Percentiles rank a stretch among this genome's conserved stretches.
Conservation (phyloP, 2,329 filamentous ascomycete species). For the Claviceps pazoutovae region DNA sequence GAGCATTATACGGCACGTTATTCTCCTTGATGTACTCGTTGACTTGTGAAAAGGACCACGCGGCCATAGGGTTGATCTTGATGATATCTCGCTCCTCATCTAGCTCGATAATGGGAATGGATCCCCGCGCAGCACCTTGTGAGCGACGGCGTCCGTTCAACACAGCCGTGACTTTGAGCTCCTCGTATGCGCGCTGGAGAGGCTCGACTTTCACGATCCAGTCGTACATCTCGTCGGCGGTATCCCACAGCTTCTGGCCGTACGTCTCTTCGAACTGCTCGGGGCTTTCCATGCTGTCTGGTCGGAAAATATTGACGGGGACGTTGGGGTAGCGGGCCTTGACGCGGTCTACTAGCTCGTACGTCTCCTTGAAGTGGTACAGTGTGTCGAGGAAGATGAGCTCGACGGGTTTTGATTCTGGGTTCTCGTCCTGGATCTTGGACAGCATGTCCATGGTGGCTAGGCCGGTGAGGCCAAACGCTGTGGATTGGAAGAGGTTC, state of each 20-base stretch:
- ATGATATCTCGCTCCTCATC: slow-evolving; percentile 77
- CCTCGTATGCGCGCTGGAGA: slow-evolving; percentile 76
- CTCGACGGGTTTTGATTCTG: slow-evolving; percentile 45
- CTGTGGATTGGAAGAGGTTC: slow-evolving; percentile 74
- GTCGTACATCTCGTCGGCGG: slow-evolving; percentile 81
- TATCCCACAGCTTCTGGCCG: slow-evolving; percentile 73
- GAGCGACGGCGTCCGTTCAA: slow-evolving; percentile 83
- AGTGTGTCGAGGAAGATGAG: slow-evolving; percentile 74
- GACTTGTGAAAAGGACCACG: slow-evolving; percentile 87
- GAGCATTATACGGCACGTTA: slow-evolving; percentile 82
- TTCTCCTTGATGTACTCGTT: slow-evolving; percentile 75
- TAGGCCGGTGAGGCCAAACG: slow-evolving; percentile 68
- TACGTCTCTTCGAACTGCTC: slow-evolving; percentile 72
- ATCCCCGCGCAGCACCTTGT: slow-evolving; percentile 83
- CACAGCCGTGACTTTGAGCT: slow-evolving; percentile 78
- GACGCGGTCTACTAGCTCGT: slow-evolving; percentile 60
- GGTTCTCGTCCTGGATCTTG: slow-evolving; percentile 51
- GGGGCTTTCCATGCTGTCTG: slow-evolving; percentile 56
- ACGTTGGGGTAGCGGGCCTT: slow-evolving; percentile 63
- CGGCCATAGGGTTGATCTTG: slow-evolving; percentile 95
- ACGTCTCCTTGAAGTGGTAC: slow-evolving; percentile 69
- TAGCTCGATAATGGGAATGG: slow-evolving; percentile 81
- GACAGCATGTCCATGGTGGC: slow-evolving; percentile 77
- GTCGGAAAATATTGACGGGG: slow-evolving; percentile 81
- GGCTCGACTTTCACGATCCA: slow-evolving; percentile 97